Evolutionary conservation across 2,329 filamentous ascomycete genomes (phyloP), one percentile per base, ranked within the genome.

Genomic region (Ceratocystis alfenasii): DNA sequence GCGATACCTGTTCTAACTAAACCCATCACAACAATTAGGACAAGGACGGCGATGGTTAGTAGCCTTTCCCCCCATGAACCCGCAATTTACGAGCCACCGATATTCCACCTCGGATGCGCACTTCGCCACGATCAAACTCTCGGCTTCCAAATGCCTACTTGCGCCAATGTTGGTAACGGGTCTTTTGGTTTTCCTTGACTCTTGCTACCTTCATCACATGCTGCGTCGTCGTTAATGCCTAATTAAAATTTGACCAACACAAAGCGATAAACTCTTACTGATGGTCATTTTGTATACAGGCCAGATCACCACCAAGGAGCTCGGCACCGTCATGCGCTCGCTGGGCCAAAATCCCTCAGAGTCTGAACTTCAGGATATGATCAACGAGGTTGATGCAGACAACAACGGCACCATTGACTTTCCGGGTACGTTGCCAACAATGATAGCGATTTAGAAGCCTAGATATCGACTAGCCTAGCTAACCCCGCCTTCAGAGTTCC

Each of bases 391-490:
- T 70, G 89, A 94, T 73, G 89, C 89, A 73, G 89, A 94, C 79
- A 94, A 93, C 83, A 94, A 93, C 74, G 89, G 89, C 78, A 94
- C 89, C 71, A 94, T 94, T 74, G 89, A 94, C 76, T 94, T 94
- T 76, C 89, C 89, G 74, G 89, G 89, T 93, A 83, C 72, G 83
- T 72, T 63, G 28, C 33, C 7, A 67, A 28, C n/a, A 44, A 50
- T 28, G 22, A 45, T 1, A n/a, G 41, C 8, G 12, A 41, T 25
- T 1, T 3, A 36, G 28, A 59, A 12, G 25, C 55, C 28, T 30
- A 3, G 33, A 59, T 8, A 17, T 20, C 46, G 25, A 30, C n/a
- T 15, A 36, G 57, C 70, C 72, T 15, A 36, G 57, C 70, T 72
- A 67, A 72, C 69, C 67, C 12, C 44, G 33, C 22, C n/a, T 25